A percentile compares a stretch with the other conserved stretches of the same genome.
Evolutionary conservation across 257 asterid species (phyloP).

Genomic region (Solanum clarkiae): DNA sequence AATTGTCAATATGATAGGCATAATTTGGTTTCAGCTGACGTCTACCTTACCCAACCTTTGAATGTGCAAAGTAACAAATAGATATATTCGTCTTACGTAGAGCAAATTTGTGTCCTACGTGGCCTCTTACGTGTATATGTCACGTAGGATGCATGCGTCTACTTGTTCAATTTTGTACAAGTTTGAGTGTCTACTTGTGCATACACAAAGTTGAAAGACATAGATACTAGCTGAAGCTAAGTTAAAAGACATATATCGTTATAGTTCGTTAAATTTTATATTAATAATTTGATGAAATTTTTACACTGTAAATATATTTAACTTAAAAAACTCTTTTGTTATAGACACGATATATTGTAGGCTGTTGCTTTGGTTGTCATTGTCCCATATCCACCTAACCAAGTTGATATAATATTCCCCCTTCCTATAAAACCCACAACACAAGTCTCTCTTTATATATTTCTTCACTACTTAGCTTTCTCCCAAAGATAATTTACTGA

Average conservation of each 20-base stretch:
- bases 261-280: not conserved
- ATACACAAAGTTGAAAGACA: too few species aligned
- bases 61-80: too few species aligned
- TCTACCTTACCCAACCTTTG: too few species aligned
- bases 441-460: not conserved
- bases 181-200: too few species aligned
- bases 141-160: too few species aligned
- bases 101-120: too few species aligned
- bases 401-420: not conserved
- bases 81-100: too few species aligned
- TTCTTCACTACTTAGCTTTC: not conserved
- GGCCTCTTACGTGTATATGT: too few species aligned
- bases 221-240: too few species aligned
- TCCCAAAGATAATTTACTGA: not conserved
- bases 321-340: not conserved
- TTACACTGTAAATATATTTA: not conserved
- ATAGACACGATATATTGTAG: slow-evolving; percentile 7
- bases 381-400: slow-evolving; percentile 3
- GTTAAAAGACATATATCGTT: too few species aligned
- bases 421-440: not conserved
- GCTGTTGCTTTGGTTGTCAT: not conserved
- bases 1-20: not conserved
- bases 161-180: too few species aligned
- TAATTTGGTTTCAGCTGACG: too few species aligned
- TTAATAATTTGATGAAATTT: not conserved